A percentile compares a stretch with the other conserved stretches of the same genome.
Conservation (phyloP, 495 filamentous ascomycete genomes). For the Cladorrhinum samala region DNA sequence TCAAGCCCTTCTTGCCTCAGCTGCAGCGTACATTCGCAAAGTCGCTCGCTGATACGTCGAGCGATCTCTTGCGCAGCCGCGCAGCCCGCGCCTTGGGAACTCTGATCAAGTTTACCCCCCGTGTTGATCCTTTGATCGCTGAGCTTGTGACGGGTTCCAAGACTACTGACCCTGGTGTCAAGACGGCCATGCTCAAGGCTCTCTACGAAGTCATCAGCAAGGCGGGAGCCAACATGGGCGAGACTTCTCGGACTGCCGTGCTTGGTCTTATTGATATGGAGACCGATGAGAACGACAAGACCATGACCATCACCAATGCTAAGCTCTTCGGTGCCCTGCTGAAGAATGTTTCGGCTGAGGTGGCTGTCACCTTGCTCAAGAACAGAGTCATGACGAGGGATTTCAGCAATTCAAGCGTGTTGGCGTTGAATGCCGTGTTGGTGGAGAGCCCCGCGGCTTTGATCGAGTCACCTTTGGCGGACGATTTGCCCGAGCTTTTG, state of each 20-base stretch:
- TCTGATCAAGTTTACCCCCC: constrained; percentile 89
- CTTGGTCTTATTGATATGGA: constrained; percentile 83
- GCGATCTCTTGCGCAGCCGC: constrained; percentile 76
- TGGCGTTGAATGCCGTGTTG: constrained; percentile 84
- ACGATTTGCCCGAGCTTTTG: constrained; percentile 68
- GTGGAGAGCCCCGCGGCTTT: constrained; percentile 68
- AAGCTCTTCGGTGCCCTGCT: constrained; percentile 82
- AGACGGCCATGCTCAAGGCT: constrained; percentile 95
- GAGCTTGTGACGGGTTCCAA: constrained; percentile 92
- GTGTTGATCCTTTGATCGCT: constrained; percentile 79
- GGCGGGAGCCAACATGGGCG: constrained; percentile 89
- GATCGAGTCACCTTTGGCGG: constrained; percentile 53
- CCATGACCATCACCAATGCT: constrained; percentile 81
- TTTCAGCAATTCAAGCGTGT: constrained; percentile 58
- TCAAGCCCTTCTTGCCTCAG: constrained; percentile 96
- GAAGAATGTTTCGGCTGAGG: constrained; percentile 66
- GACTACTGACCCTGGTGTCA: constrained; percentile 81
- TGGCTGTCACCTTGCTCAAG: constrained; percentile 66
- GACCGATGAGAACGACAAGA: constrained; percentile 62
- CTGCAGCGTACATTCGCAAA: constrained; percentile 95
- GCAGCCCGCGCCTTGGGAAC: constrained; percentile 96
- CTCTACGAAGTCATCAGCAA: constrained; percentile 94
- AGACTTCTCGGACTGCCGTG: constrained; percentile 73
- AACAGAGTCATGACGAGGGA: constrained; percentile 68
- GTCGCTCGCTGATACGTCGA: constrained; percentile 86